These are phyloP conservation scores for Stylosanthes scabra DNA, from an alignment of 331 rosid species.

Conservation along the genomic window DNA sequence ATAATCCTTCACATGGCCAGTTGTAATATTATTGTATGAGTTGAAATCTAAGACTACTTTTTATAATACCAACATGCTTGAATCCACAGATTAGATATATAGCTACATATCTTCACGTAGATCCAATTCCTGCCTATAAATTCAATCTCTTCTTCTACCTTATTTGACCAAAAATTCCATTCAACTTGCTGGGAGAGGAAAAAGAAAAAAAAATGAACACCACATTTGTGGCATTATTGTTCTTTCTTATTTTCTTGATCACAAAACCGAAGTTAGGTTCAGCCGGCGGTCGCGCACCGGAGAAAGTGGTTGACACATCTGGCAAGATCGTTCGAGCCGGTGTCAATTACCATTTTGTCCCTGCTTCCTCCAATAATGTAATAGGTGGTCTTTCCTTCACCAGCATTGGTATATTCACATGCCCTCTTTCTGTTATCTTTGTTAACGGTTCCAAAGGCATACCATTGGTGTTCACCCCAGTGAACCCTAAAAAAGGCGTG, in stretches of 20 bases:
- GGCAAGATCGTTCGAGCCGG: slow-evolving; percentile 42
- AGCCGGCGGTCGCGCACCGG: slow-evolving; percentile 12
- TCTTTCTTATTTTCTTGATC: slow-evolving; percentile 29
- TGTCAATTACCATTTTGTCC: slow-evolving; percentile 40
- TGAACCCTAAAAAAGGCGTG: slow-evolving; percentile 39
- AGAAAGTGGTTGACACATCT: slow-evolving; percentile 44
- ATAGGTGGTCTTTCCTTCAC: slow-evolving; percentile 41
- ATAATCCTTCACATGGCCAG: neutral
- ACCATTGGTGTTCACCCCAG: slow-evolving; percentile 40
- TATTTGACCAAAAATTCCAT: too few relatives aligned
- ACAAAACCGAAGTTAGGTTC: neutral
- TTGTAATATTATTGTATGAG: slow-evolving; percentile 4
- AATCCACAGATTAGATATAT: neutral
- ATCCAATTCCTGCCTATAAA: too few relatives aligned
- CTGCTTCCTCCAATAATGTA: slow-evolving; percentile 20
- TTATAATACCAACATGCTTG: neutral
- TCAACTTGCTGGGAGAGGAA: neutral
- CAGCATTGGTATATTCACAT: slow-evolving; percentile 7
- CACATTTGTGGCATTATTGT: neutral
- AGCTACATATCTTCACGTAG: too few relatives aligned
- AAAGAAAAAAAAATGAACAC: slow-evolving; percentile 18
- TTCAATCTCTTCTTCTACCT: neutral
- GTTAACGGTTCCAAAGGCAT: slow-evolving; percentile 28
- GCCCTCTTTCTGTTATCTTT: slow-evolving; percentile 52
- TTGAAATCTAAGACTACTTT: slow-evolving; percentile 21